These are phyloP conservation scores for Neurospora sp. DNA, from an alignment of 495 filamentous ascomycete genomes.

Conservation along the genomic window DNA sequence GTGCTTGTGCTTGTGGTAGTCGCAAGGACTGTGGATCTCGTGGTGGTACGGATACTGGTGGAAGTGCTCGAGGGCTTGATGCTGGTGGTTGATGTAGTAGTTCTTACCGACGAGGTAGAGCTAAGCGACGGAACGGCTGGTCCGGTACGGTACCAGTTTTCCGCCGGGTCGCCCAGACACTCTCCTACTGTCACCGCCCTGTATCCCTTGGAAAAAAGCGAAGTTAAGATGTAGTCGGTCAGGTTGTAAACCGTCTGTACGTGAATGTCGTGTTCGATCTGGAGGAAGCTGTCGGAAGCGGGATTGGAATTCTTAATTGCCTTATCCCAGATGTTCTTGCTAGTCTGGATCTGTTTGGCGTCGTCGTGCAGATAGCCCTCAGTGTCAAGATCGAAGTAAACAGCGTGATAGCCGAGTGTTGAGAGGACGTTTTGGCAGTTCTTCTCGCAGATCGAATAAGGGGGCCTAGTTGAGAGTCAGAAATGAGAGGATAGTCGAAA, in stretches of 20 bases:
- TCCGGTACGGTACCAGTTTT: conserved; percentile 57
- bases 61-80: conserved; percentile 3
- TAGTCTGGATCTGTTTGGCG: conserved; percentile 50
- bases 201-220: conserved; percentile 47
- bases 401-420: conserved; percentile 62
- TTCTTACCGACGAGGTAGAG: neutral
- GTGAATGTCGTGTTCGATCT: conserved; percentile 74
- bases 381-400: conserved; percentile 71
- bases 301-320: conserved; percentile 40
- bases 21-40: neutral
- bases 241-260: conserved; percentile 67
- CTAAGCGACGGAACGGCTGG: conserved; percentile 2
- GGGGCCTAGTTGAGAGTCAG: conserved; percentile 37
- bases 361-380: conserved; percentile 61
- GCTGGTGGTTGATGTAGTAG: neutral
- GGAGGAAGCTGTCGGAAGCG: conserved; percentile 41
- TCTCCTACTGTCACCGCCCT: conserved; percentile 60
- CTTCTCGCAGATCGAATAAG: conserved; percentile 60
- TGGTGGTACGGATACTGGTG: neutral
- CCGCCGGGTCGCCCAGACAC: conserved; percentile 58
- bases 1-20: neutral
- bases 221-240: conserved; percentile 60
- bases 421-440: conserved; percentile 52
- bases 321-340: conserved; percentile 61
- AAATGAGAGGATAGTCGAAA: neutral